A percentile compares a stretch with the other conserved stretches of the same genome.
These are phyloP conservation scores for Calvatia gigantea DNA, from an alignment of 768 basidiomycete genomes.

Conservation along the genomic window DNA sequence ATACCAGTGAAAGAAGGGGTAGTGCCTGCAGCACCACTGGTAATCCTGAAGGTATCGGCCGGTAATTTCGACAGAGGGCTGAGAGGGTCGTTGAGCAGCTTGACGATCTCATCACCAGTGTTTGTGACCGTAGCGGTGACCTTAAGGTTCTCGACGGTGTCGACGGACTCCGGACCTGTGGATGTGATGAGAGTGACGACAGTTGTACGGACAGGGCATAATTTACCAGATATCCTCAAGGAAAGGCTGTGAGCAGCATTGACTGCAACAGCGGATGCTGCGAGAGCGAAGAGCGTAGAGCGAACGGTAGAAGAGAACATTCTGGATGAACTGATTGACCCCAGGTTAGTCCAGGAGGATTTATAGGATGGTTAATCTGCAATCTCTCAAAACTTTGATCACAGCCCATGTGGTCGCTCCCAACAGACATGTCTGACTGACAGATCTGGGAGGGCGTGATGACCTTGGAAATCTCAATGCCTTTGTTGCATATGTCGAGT, in stretches of 20 bases:
- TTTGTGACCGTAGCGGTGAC: constrained; percentile 40
- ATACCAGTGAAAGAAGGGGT: constrained; percentile 38
- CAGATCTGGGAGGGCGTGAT: not conserved
- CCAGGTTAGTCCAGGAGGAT: not conserved
- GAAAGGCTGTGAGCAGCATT: constrained; percentile 8
- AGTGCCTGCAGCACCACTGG: constrained; percentile 25
- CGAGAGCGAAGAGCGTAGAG: constrained; percentile 1
- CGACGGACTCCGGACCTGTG: constrained; percentile 31
- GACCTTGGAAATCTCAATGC: not conserved
- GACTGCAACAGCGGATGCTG: not conserved
- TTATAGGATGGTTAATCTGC: not conserved
- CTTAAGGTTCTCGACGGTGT: constrained; percentile 34
- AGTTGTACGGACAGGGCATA: not conserved
- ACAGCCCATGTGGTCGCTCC: not conserved
- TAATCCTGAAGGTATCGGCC: constrained; percentile 40
- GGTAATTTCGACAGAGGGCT: constrained; percentile 36
- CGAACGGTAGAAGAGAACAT: constrained; percentile 9
- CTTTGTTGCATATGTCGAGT: not conserved
- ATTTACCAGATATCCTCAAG: constrained; percentile 5
- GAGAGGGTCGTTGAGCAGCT: constrained; percentile 43
- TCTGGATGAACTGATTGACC: not conserved
- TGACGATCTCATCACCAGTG: constrained; percentile 43
- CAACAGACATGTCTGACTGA: not conserved
- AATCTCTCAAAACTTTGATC: not conserved
- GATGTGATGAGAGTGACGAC: too few species aligned